Base-by-base conservation (phyloP, 495 filamentous ascomycete genomes). In the Penicillium coprophilum region DNA sequence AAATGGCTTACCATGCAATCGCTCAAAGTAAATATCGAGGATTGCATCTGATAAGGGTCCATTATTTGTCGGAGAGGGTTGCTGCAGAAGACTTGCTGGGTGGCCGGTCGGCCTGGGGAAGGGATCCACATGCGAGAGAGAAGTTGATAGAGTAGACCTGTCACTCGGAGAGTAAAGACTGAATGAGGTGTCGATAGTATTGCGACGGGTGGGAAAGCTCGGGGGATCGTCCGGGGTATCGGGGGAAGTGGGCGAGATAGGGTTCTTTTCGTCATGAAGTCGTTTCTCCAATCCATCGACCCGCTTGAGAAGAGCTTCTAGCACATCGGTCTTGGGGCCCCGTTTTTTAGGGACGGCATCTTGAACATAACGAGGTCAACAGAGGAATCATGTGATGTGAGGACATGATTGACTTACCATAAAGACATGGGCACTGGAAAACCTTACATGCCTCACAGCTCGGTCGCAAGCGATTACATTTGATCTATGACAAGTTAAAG, bases 301-400 rank as follows among this genome's bases (percentile, higher is more conserved):
- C 24, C 90, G 78, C 66, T 91, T 95, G 53, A 92, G 62, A 20
- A 95, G 73, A 6, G 90, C 90, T 66, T 95, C 90, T 21, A 95
- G 77, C 3, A 93, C 89, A 65, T 95, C 90, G 19, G 89, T 93
- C 68, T 95, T 95, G 1, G 90, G 90, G 4, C 90, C 90, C 56
- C 90, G 77, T 66, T 95, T 95, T 76, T 93, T 93, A 3, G 90
- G 90, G 17, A 92, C 82, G 21, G 90, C 90, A 74, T 95, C 89
- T 94, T 61, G n/a, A 44, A 39, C 10, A 10, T 34, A 46, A 34
- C 46, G 36, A 49, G 38, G 53, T 65, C 46, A 65, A 53, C 41
- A n/a, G 15, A 24, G 32, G 47, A 31, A 28, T 38, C 43, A 17
- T 41, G 17, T 45, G 56, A 53, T 55, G n/a, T 32, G 32, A 36